These are phyloP conservation scores for Vishniacozyma victoriae DNA, from an alignment of 768 basidiomycete genomes.

Conservation along the genomic window DNA sequence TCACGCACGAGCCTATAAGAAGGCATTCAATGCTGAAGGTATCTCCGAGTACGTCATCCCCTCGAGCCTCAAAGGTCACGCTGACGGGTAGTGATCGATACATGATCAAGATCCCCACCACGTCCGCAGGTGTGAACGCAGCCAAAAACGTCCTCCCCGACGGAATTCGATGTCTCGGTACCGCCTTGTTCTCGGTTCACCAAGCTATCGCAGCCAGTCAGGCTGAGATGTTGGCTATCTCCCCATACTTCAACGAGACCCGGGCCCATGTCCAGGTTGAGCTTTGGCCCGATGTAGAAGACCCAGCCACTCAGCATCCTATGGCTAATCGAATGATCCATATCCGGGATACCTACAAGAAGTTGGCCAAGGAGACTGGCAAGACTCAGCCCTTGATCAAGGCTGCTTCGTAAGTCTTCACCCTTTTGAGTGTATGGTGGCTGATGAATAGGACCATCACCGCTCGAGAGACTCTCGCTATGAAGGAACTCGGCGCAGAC, in stretches of 20 bases:
- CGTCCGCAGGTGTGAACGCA: constrained; percentile 54
- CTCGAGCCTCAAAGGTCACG: not conserved
- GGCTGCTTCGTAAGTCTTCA: constrained; percentile 21
- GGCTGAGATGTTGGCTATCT: constrained; percentile 55
- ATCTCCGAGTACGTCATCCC: constrained; percentile 39
- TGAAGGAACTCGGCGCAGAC: constrained; percentile 32
- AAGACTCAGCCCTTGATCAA: constrained; percentile 33
- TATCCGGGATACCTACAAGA: constrained; percentile 21
- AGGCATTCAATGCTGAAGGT: constrained; percentile 30
- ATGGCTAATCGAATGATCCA: constrained; percentile 22
- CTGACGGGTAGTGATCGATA: constrained; percentile 48
- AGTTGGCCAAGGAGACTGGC: constrained; percentile 24
- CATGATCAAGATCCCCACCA: constrained; percentile 60
- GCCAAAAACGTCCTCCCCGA: constrained; percentile 51
- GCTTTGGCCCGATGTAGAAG: constrained; percentile 33
- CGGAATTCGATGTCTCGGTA: constrained; percentile 56
- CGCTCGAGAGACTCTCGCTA: constrained; percentile 31
- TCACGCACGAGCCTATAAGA: constrained; percentile 27
- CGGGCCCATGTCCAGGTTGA: constrained; percentile 28
- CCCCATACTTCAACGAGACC: constrained; percentile 55
- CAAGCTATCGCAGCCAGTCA: constrained; percentile 57
- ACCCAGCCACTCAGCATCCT: constrained; percentile 32
- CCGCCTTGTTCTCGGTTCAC: constrained; percentile 55
- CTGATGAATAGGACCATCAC: constrained; percentile 20
- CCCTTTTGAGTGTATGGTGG: not conserved